phyloP scores from a whole-genome alignment of 257 asterid species.

The Scutellaria barbata region DNA sequence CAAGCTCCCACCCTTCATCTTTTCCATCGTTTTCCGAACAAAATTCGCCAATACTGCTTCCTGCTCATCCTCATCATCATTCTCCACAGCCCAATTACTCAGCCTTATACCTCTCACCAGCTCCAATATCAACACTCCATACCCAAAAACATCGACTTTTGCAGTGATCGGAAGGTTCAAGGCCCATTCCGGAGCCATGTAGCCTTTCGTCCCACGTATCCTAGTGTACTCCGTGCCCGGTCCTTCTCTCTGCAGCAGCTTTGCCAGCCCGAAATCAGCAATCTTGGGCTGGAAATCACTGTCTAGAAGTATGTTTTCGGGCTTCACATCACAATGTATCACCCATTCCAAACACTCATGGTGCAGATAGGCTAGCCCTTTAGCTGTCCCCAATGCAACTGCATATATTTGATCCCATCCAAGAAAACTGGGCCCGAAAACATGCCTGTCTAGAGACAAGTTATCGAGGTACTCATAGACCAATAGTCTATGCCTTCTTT shows the following conservation, averaged over 20 bases:
- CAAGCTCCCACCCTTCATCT: conserved; percentile 33
- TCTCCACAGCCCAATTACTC: conserved; percentile 52
- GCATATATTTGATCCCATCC: conserved; percentile 51
- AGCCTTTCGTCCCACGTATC: conserved; percentile 66
- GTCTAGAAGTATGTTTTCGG: conserved; percentile 64
- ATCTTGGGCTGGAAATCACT: conserved; percentile 54
- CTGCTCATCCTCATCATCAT: conserved; percentile 26
- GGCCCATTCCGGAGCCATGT: conserved; percentile 72
- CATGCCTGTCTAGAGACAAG: conserved; percentile 47
- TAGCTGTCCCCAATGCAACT: conserved; percentile 59
- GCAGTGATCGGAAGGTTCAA: conserved; percentile 54
- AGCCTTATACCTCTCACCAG: conserved; percentile 61
- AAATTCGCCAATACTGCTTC: conserved; percentile 44
- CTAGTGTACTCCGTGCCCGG: conserved; percentile 49
- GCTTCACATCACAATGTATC: conserved; percentile 73
- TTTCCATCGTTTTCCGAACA: conserved; percentile 31
- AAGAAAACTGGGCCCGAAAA: conserved; percentile 44
- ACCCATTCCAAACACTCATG: conserved; percentile 67
- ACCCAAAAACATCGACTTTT: conserved; percentile 65
- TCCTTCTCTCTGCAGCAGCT: conserved; percentile 55
- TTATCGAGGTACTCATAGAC: conserved; percentile 62
- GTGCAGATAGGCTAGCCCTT: conserved; percentile 63
- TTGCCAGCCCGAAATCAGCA: conserved; percentile 69
- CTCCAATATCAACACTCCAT: conserved; percentile 59
- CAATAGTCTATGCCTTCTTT: conserved; percentile 45